Evolutionary conservation across 2,329 filamentous ascomycete genomes (phyloP).

Genomic region (Stachybotrys chlorohalonatus): DNA sequence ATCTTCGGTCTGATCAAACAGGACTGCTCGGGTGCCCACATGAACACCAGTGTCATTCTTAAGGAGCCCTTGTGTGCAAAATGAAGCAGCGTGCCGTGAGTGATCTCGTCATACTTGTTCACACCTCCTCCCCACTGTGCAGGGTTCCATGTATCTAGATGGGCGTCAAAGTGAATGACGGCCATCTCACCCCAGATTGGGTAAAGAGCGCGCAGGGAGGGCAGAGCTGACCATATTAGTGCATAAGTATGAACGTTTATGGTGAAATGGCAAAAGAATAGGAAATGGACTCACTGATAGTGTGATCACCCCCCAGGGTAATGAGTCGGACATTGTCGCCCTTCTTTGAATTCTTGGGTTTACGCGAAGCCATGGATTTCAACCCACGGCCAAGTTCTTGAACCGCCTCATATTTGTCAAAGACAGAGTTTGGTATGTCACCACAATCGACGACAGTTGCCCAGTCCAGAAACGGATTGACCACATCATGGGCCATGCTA

Average conservation of each 20-base stretch:
- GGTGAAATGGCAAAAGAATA: not conserved
- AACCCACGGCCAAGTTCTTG: slow-evolving; percentile 12
- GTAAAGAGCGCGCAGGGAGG: slow-evolving; percentile 54
- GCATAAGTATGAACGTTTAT: not conserved
- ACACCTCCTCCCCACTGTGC: slow-evolving; percentile 9
- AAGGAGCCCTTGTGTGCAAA: slow-evolving; percentile 10
- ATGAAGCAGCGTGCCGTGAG: slow-evolving; percentile 15
- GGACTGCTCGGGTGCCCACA: slow-evolving; percentile 66
- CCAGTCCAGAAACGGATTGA: slow-evolving; percentile 35
- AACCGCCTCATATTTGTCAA: slow-evolving; percentile 12
- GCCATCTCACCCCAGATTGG: slow-evolving; percentile 52
- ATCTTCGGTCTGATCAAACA: slow-evolving; percentile 38
- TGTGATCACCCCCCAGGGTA: slow-evolving; percentile 64
- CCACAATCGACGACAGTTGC: slow-evolving; percentile 74
- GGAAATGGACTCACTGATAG: slow-evolving; percentile 35
- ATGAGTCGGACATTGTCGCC: slow-evolving; percentile 30
- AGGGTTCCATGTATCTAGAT: slow-evolving; percentile 27
- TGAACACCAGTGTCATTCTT: slow-evolving; percentile 57
- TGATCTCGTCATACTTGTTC: slow-evolving; percentile 11
- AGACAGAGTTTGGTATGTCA: slow-evolving; percentile 32
- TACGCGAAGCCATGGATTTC: slow-evolving; percentile 6
- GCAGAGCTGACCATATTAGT: slow-evolving; percentile 27
- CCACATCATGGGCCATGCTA: not conserved
- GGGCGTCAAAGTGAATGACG: slow-evolving; percentile 62
- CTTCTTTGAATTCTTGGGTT: slow-evolving; percentile 4